phyloP scores from a whole-genome alignment of 129 eudicot species.

The Helichrysum umbraculigerum region DNA sequence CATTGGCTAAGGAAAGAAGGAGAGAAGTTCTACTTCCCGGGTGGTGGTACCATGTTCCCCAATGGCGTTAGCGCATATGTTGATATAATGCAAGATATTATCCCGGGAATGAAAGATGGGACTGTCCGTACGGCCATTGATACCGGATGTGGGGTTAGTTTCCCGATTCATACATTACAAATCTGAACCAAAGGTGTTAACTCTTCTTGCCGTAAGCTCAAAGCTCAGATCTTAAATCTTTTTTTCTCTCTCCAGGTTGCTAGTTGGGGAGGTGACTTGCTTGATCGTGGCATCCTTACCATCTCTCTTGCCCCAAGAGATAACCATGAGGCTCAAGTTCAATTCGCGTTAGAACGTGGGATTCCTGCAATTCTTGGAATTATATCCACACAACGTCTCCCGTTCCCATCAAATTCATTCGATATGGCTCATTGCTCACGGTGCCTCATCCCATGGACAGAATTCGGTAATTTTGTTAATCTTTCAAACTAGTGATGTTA shows the following conservation, averaged over 20 bases:
- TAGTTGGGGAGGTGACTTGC: constrained; percentile 99
- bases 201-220: constrained; percentile 1
- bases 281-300: constrained; percentile 84
- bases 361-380: constrained; percentile 95
- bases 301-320: constrained; percentile 98
- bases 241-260: constrained; percentile 63
- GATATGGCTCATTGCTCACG: constrained; percentile 99
- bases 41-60: constrained; percentile 98
- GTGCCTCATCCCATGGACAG: constrained; percentile 99
- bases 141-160: constrained; percentile 98
- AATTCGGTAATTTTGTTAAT: constrained; percentile 63
- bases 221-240: neutral
- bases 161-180: neutral
- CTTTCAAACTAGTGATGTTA: neutral
- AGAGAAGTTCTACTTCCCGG: constrained; percentile 91
- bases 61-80: constrained; percentile 78
- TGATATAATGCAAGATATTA: constrained; percentile 77
- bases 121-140: constrained; percentile 86
- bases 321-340: constrained; percentile 98
- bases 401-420: constrained; percentile 93
- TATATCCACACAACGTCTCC: constrained; percentile 95
- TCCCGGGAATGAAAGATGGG: constrained; percentile 90
- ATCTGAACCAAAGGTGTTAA: neutral
- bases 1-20: constrained; percentile 95
- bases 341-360: constrained; percentile 95